Base-by-base conservation (phyloP, 805 yeast genomes). In the Torulaspora indica region DNA sequence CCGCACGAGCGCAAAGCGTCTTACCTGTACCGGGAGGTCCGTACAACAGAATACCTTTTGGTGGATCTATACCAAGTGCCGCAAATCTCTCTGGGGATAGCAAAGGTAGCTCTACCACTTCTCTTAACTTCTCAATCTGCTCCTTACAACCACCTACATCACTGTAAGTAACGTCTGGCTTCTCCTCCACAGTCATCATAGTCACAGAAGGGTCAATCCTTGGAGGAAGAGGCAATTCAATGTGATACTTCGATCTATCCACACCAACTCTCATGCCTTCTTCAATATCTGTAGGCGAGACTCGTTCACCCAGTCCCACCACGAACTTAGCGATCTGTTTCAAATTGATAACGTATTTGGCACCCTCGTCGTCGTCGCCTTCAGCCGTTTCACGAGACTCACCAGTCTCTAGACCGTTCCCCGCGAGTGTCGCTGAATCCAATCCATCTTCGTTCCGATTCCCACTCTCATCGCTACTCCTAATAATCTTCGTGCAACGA, bases 221-320 rank as follows among this genome's bases (percentile, higher is more conserved):
- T 44, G 99, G 98, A 8, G 99, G 99, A 53, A 93, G 75, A 24
- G 99, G 98, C 59, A 93, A 75, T 74, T 91, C 96, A 62, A 93
- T 95, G 67, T 90, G 95, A 69, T 93, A 93, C 69, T 91, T 91
- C 60, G 86, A 89, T 67, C 98, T 81, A 66, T 95, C 98, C 45
- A 93, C 98, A 61, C 99, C 99, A 30, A 93, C 98, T 65, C 98
- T 79, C 98, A 93, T 95, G 42, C 98, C 98, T 68, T 95, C 98
- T 69, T 93, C 98, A 45, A 93, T 90, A 75, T 93, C 99, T 0
- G 98, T 93, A 28, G 98, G 98, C 10, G 96, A 85, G 9, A 93
- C 97, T 52, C 95, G 80, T 65, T 95, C 97, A 38, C 98, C 99
- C 48, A 93, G 73, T 3, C 91, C 95, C 37, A 93, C 98, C 35